phyloP scores from a whole-genome alignment of 441 rosid genomes.

The Erodium moschatum region DNA sequence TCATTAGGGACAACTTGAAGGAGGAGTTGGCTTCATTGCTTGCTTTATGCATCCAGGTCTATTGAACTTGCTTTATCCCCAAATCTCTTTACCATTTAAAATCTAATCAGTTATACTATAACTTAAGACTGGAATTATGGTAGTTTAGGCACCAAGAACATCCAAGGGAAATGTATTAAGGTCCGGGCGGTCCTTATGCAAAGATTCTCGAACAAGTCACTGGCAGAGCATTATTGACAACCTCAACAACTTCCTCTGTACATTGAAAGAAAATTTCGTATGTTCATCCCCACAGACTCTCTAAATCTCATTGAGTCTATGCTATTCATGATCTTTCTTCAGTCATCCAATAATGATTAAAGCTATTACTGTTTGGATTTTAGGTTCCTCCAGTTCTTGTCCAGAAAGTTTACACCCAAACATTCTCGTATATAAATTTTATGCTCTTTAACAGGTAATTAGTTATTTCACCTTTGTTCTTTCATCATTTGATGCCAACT shows the following conservation, averaged over 20 bases:
- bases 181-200: constrained; percentile 87
- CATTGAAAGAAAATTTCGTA: constrained; percentile 56
- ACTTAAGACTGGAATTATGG: constrained; percentile 11
- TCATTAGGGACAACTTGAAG: constrained; percentile 74
- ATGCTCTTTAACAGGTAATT: constrained; percentile 27
- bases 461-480: constrained; percentile 7
- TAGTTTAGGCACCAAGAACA: constrained; percentile 43
- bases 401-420: constrained; percentile 10
- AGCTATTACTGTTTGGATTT: not conserved
- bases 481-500: constrained; percentile 14
- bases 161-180: constrained; percentile 43
- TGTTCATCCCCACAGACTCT: constrained; percentile 24
- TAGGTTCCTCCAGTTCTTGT: constrained; percentile 10
- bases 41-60: constrained; percentile 69
- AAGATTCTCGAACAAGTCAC: constrained; percentile 44
- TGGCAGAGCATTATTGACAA: constrained; percentile 44
- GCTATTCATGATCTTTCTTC: not conserved
- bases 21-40: constrained; percentile 49
- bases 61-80: not conserved
- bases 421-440: constrained; percentile 3
- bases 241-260: constrained; percentile 35
- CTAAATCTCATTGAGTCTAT: constrained; percentile 16
- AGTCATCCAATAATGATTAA: not conserved
- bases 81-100: not conserved
- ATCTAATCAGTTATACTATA: not conserved